phyloP scores from a whole-genome alignment of 2,329 filamentous ascomycete genomes.

The Claviceps sp. region DNA sequence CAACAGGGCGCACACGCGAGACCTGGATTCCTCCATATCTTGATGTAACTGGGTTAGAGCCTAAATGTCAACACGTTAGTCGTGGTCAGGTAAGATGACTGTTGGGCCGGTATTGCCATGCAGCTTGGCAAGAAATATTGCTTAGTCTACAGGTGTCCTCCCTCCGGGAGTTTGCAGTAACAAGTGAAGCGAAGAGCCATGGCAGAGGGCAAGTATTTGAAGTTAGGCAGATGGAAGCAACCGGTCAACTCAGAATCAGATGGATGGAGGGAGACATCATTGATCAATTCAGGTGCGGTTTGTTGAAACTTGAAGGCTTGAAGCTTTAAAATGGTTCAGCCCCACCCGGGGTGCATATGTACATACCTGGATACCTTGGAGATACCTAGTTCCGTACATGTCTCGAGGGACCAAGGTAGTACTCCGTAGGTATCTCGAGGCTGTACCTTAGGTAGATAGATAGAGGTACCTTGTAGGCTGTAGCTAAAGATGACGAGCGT shows the following conservation, averaged over 20 bases:
- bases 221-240: neutral
- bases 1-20: neutral
- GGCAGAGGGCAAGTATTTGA: neutral
- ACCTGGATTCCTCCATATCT: neutral
- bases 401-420: too few relatives aligned
- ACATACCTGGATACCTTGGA: too few relatives aligned
- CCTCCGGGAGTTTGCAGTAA: neutral
- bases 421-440: too few relatives aligned
- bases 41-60: slow-evolving; percentile 2
- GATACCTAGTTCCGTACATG: too few relatives aligned
- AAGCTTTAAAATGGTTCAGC: too few relatives aligned
- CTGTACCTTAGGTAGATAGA: too few relatives aligned
- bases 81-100: neutral
- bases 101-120: neutral
- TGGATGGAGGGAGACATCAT: neutral
- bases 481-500: too few relatives aligned
- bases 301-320: too few relatives aligned
- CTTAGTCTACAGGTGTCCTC: neutral
- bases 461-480: too few relatives aligned
- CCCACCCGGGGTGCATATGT: too few relatives aligned
- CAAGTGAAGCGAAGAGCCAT: neutral
- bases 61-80: neutral
- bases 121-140: neutral
- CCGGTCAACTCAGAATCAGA: neutral
- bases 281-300: too few relatives aligned